Percentiles rank a stretch among this genome's conserved stretches.
phyloP scores from a whole-genome alignment of 2,329 filamentous ascomycete genomes.

The Beauveria bassiana region DNA sequence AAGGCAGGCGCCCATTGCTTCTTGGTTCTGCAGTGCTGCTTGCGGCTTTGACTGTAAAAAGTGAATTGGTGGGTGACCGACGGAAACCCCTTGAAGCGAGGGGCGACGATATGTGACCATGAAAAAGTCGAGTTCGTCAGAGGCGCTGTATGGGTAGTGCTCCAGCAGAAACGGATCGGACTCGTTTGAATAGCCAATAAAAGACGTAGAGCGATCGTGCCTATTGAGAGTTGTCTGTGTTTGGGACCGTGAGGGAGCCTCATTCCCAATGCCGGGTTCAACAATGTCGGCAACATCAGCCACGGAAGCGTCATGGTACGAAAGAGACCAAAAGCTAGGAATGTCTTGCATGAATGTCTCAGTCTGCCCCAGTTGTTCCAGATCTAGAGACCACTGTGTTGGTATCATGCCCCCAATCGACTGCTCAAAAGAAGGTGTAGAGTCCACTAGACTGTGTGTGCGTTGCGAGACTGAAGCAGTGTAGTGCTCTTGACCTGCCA shows the following conservation, averaged over 20 bases:
- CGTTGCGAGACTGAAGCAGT: not conserved
- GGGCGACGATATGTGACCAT: constrained; percentile 15
- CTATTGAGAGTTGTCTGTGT: not conserved
- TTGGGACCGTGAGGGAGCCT: not conserved
- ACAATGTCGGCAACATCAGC: not conserved
- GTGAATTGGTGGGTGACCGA: constrained; percentile 11
- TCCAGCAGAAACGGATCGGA: constrained; percentile 16
- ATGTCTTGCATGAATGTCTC: constrained; percentile 1
- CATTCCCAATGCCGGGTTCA: not conserved
- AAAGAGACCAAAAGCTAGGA: not conserved
- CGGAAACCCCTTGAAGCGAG: not conserved
- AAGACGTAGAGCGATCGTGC: constrained; percentile 9
- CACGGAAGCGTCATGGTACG: not conserved
- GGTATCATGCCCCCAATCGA: not conserved
- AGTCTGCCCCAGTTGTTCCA: not conserved
- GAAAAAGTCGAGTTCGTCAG: constrained; percentile 24
- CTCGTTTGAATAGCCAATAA: constrained; percentile 10
- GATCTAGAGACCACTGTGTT: not conserved
- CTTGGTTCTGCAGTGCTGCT: constrained; percentile 8
- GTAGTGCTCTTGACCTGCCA: not conserved
- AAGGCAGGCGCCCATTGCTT: constrained; percentile 8
- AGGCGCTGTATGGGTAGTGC: constrained; percentile 18
- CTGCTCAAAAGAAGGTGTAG: not conserved
- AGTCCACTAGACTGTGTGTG: not conserved
- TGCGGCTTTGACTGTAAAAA: constrained; percentile 13